Evolutionary conservation across 148 eudicot genomes (phyloP), one percentile per base, ranked within the genome.

Genomic region (Dysphania ambrosioides): DNA sequence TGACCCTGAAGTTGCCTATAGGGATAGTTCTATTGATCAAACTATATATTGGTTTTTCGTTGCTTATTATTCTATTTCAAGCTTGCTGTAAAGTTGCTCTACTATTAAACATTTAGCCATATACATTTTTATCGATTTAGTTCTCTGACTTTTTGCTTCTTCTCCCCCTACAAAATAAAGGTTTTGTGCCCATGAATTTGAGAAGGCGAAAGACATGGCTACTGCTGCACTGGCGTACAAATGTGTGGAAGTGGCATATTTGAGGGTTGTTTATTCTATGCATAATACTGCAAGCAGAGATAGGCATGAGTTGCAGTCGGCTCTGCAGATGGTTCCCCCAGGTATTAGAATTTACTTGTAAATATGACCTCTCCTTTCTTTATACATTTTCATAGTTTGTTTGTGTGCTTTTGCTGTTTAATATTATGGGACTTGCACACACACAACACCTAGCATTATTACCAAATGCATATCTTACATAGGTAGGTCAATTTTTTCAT

Each of bases 171-270:
- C 44, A 3, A 51, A 63, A 34, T 61, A 36, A 2, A 80, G 97
- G 85, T 96, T 85, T 82, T 89, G 97, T 85, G 99, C 97, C 69
- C 91, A 81, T 84, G 97, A 92, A 79, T 96, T 72, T 76, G 99
- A 92, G 78, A 92, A 83, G 85, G 81, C 78, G 61, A 90, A 89
- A 80, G 97, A 96, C 79, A 86, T 89, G 92, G 97, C 94, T 75
- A 76, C 88, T 84, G 99, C 97, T 84, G 90, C 99, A 72, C 82
- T 92, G 89, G 99, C 99, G 70, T 96, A 96, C 85, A 96, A 96
- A 73, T 90, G 97, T 76, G 77, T 83, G 89, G 97, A 96, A 84
- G 90, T 92, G 49, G 97, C 97, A 59, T 88, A 90, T 81, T 42
- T 96, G 91, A 86, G 90, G 77, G 99, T 90, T n/a, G 70, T 92